Conservation (phyloP, 2,329 filamentous ascomycete genomes). For the Colletotrichum sp. region DNA sequence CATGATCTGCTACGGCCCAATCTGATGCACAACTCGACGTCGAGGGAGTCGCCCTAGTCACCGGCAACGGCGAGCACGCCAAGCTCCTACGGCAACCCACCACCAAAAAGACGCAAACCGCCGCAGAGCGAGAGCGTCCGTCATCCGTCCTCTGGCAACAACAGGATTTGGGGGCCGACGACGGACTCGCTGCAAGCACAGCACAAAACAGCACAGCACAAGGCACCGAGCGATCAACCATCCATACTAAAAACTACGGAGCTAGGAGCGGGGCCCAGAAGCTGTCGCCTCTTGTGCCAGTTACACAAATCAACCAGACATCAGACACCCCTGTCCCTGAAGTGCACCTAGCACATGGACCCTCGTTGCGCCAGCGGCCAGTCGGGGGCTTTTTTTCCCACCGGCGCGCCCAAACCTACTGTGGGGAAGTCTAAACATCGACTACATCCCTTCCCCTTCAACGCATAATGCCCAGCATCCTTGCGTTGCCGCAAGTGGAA, state of each 20-base stretch:
- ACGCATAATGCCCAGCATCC: conserved; percentile 38
- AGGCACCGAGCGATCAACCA: conserved; percentile 20
- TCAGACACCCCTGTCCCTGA: conserved; percentile 16
- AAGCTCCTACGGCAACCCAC: conserved; percentile 15
- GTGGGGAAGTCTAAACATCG: conserved; percentile 38
- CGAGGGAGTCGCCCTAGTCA: conserved; percentile 8
- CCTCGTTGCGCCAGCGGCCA: conserved; percentile 16
- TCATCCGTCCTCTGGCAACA: not conserved
- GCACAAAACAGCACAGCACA: conserved; percentile 19
- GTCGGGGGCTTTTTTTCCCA: conserved; percentile 29
- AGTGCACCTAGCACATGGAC: conserved; percentile 7
- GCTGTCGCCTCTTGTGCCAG: conserved; percentile 22
- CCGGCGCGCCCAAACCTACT: conserved; percentile 33
- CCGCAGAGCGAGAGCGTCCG: not conserved
- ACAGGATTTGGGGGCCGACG: not conserved
- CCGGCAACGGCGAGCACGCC: conserved; percentile 4
- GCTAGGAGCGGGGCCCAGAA: conserved; percentile 10
- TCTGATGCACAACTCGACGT: conserved; percentile 37
- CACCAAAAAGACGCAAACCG: conserved; percentile 27
- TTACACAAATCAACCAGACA: conserved; percentile 23
- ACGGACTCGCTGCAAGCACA: not conserved
- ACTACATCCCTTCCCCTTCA: conserved; percentile 31
- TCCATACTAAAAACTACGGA: not conserved
- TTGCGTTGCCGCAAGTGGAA: conserved; percentile 35
- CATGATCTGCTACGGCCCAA: conserved; percentile 40